Evolutionary conservation across 169 alveolate genomes (phyloP).

Genomic region (Plasmodium vivax): DNA sequence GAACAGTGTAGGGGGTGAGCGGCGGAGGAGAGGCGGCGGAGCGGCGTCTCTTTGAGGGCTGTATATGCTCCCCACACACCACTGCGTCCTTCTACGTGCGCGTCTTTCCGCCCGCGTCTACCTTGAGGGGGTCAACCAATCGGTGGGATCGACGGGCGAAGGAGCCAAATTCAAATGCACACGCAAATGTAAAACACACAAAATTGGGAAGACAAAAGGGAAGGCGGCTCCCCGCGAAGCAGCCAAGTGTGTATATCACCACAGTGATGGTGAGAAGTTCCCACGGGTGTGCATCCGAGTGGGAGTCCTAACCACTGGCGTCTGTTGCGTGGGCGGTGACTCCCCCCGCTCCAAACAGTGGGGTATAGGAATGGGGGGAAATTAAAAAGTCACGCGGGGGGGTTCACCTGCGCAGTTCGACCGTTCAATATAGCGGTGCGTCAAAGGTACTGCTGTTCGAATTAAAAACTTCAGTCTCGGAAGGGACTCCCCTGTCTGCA

Average conservation of each 20-base stretch:
- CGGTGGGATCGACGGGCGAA: neutral
- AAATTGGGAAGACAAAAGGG: neutral
- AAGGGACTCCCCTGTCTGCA: slow-evolving; percentile 21
- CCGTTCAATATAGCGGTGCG: neutral
- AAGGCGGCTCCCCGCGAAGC: neutral
- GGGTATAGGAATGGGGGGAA: neutral
- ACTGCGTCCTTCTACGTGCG: neutral
- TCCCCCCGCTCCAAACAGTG: neutral
- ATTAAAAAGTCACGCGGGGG: neutral
- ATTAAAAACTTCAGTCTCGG: neutral
- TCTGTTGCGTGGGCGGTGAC: neutral
- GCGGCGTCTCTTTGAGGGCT: neutral
- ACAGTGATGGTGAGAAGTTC: neutral
- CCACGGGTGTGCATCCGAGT: neutral
- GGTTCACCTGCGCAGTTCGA: neutral
- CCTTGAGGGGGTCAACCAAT: neutral
- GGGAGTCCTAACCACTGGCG: neutral
- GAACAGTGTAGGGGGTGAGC: no score
- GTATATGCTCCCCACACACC: neutral
- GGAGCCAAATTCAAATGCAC: neutral
- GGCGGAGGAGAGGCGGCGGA: no score
- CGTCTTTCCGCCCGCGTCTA: neutral
- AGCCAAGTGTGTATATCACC: neutral
- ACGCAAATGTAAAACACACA: neutral
- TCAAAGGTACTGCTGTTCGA: neutral